A percentile compares a stretch with the other conserved stretches of the same genome.
Evolutionary conservation across 805 yeast genomes (phyloP).

Genomic region (Saccharomycopsis fermentans): DNA sequence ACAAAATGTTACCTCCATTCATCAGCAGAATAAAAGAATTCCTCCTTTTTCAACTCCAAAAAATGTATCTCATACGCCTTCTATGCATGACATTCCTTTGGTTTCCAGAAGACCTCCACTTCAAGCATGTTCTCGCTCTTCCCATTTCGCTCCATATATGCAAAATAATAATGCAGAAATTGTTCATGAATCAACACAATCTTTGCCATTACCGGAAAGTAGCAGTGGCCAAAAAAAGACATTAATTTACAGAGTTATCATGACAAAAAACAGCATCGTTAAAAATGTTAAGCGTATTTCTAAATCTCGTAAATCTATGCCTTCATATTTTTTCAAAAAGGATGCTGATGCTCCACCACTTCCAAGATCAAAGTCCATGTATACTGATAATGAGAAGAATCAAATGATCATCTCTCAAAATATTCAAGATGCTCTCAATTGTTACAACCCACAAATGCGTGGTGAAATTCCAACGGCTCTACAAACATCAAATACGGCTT

Average conservation of each 20-base stretch:
- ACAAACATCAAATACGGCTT: not conserved
- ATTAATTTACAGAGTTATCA: slow-evolving; percentile 15
- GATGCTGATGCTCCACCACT: not conserved
- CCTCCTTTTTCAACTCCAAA: not conserved
- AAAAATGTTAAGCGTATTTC: slow-evolving; percentile 14
- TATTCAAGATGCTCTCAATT: slow-evolving; percentile 2
- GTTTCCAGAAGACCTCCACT: not conserved
- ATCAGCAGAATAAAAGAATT: not conserved
- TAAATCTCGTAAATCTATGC: slow-evolving; percentile 4
- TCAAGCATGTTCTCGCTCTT: not conserved
- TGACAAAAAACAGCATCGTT: slow-evolving; percentile 12
- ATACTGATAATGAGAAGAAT: slow-evolving; percentile 8
- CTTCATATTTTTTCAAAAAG: not conserved
- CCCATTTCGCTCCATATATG: not conserved
- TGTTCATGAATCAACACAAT: not conserved
- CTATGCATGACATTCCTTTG: not conserved
- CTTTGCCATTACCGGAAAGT: not conserved
- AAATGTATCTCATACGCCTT: not conserved
- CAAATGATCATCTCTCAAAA: slow-evolving; percentile 4
- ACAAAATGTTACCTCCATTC: not conserved
- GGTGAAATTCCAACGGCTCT: not conserved
- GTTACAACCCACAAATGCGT: not conserved
- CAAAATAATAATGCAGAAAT: not conserved
- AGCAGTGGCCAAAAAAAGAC: slow-evolving; percentile 4
- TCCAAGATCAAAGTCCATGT: slow-evolving; percentile 5